Conservation (phyloP, 148 eudicot genomes). For the Rhododendron williamsianum region DNA sequence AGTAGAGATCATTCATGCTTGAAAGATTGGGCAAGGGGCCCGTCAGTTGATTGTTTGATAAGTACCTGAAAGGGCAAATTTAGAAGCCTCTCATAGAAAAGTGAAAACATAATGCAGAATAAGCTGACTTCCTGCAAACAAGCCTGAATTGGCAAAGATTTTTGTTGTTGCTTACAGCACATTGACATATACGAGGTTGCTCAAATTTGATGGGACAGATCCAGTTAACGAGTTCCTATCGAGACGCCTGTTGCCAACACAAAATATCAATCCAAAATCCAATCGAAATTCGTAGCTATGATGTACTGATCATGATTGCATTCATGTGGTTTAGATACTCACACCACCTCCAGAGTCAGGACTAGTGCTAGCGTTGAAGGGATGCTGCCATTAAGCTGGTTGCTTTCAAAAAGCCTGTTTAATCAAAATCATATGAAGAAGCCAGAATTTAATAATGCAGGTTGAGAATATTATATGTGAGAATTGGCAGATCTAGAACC, state of each 20-base stretch:
- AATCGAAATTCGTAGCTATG: neutral
- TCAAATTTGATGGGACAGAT: slow-evolving; percentile 46
- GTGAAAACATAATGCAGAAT: neutral
- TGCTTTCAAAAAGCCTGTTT: slow-evolving; percentile 66
- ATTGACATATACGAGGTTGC: slow-evolving; percentile 44
- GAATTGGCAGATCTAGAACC: neutral
- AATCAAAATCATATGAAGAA: neutral
- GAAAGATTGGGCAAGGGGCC: slow-evolving; percentile 58
- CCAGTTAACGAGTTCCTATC: slow-evolving; percentile 59
- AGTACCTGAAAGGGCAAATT: slow-evolving; percentile 31
- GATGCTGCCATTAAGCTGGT: slow-evolving; percentile 49
- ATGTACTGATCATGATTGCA: neutral
- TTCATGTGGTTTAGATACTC: slow-evolving; percentile 33
- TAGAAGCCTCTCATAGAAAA: slow-evolving; percentile 7
- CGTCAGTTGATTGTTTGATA: slow-evolving; percentile 53
- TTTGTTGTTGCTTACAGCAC: slow-evolving; percentile 43
- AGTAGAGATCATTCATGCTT: slow-evolving; percentile 10
- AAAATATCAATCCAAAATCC: neutral
- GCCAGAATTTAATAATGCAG: neutral
- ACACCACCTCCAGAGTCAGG: slow-evolving; percentile 53
- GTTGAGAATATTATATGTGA: neutral
- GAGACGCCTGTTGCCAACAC: slow-evolving; percentile 46
- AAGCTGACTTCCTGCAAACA: neutral
- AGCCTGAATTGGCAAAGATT: neutral
- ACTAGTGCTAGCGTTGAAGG: slow-evolving; percentile 62